Percentiles rank a stretch among this genome's conserved stretches.
phyloP scores from a whole-genome alignment of 2,329 filamentous ascomycete species.

The Ascocoryne sarcoides region DNA sequence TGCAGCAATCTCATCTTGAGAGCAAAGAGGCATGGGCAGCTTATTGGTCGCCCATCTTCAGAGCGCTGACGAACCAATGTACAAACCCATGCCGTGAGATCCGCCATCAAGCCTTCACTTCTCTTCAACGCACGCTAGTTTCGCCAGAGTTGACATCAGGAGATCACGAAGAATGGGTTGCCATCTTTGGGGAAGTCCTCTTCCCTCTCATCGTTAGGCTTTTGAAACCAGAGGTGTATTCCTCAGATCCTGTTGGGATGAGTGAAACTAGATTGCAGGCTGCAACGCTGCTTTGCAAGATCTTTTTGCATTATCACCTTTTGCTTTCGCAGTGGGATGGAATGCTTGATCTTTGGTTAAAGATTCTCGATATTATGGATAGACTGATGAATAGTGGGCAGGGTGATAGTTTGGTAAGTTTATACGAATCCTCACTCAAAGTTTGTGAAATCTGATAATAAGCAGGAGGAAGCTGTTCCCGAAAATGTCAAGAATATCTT shows the following conservation, averaged over 20 bases:
- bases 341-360: slow-evolving; percentile 85
- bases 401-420: slow-evolving; percentile 72
- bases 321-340: slow-evolving; percentile 77
- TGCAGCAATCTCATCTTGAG: slow-evolving; percentile 89
- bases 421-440: neutral
- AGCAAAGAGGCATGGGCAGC: slow-evolving; percentile 89
- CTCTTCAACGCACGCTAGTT: slow-evolving; percentile 75
- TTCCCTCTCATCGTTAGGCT: slow-evolving; percentile 84
- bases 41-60: slow-evolving; percentile 94
- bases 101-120: slow-evolving; percentile 77
- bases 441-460: neutral
- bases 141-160: slow-evolving; percentile 76
- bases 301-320: slow-evolving; percentile 89
- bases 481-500: slow-evolving; percentile 95
- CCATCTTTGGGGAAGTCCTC: slow-evolving; percentile 87
- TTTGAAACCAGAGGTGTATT: slow-evolving; percentile 90
- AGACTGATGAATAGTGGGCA: slow-evolving; percentile 93
- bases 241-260: slow-evolving; percentile 86
- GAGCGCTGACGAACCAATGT: slow-evolving; percentile 80
- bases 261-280: slow-evolving; percentile 88
- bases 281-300: slow-evolving; percentile 84
- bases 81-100: slow-evolving; percentile 92
- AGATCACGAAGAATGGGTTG: slow-evolving; percentile 85
- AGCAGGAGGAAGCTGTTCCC: slow-evolving; percentile 83
- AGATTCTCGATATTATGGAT: slow-evolving; percentile 90